These are phyloP conservation scores for Funneliformis geosporum DNA, from an alignment of 192 early-diverging fungal genomes.

Conservation along the genomic window DNA sequence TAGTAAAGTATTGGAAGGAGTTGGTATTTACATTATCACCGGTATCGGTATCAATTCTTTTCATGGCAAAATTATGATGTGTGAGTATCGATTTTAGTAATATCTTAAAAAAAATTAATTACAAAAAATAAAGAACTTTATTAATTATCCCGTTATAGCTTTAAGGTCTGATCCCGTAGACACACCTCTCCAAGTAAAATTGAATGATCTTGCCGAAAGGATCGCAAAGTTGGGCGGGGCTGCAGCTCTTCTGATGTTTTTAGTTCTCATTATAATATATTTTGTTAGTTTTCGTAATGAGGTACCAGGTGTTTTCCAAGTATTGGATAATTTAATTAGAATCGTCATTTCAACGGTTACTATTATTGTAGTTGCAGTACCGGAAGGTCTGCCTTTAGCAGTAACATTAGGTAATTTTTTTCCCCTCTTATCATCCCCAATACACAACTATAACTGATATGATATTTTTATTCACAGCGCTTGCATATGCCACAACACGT, in stretches of 20 bases:
- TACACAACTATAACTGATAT: constrained; percentile 3
- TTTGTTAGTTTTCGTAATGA: constrained; percentile 58
- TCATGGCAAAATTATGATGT: constrained; percentile 87
- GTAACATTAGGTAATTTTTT: constrained; percentile 74
- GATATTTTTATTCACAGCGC: constrained; percentile 45
- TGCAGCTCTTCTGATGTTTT: constrained; percentile 83
- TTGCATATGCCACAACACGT: constrained; percentile 90
- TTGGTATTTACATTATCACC: constrained; percentile 82
- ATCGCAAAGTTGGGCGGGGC: constrained; percentile 94
- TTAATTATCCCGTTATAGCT: constrained; percentile 29
- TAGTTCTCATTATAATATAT: constrained; percentile 86
- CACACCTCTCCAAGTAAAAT: constrained; percentile 92
- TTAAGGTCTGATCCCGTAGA: constrained; percentile 81
- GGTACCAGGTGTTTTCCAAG: constrained; percentile 47
- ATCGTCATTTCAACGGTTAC: constrained; percentile 93
- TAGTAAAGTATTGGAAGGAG: constrained; percentile 87
- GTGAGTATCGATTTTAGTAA: neutral
- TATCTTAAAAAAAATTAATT: no score
- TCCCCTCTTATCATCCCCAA: neutral
- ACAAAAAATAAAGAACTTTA: no score
- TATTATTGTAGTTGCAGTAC: constrained; percentile 95
- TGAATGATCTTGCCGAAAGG: constrained; percentile 82
- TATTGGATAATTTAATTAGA: constrained; percentile 67
- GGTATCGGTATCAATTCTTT: constrained; percentile 86
- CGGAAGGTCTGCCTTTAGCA: constrained; percentile 96